These are phyloP conservation scores for Penicillium angulare DNA, from an alignment of 495 filamentous ascomycete genomes.

Conservation along the genomic window DNA sequence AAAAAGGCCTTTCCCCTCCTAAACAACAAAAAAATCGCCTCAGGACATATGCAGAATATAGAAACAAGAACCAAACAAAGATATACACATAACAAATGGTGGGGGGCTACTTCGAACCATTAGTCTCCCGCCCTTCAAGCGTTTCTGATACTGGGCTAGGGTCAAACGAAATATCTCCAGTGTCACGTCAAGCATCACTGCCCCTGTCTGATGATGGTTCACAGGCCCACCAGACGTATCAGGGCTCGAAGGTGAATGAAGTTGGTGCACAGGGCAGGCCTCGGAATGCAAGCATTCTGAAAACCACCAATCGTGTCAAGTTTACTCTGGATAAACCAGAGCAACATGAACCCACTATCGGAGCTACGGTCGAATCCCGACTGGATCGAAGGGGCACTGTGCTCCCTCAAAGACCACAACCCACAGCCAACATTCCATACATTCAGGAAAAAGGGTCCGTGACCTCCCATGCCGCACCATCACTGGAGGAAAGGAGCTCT, in stretches of 20 bases:
- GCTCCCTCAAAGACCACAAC: slow-evolving; percentile 37
- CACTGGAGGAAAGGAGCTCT: slow-evolving; percentile 29
- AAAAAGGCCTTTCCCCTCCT: neutral
- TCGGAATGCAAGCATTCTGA: slow-evolving; percentile 46
- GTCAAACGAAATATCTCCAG: slow-evolving; percentile 23
- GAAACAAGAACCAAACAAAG: neutral
- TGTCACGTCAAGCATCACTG: slow-evolving; percentile 27
- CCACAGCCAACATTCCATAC: slow-evolving; percentile 43
- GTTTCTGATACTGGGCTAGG: slow-evolving; percentile 28
- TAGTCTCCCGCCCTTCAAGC: slow-evolving; percentile 31
- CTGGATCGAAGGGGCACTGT: slow-evolving; percentile 30
- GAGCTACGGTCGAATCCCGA: slow-evolving; percentile 30
- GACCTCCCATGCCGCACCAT: slow-evolving; percentile 23
- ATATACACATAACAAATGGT: slow-evolving; percentile 27
- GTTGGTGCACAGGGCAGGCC: slow-evolving; percentile 30
- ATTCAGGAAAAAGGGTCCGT: slow-evolving; percentile 26
- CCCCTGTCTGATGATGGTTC: slow-evolving; percentile 22
- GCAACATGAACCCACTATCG: slow-evolving; percentile 14
- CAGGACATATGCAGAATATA: too few species aligned
- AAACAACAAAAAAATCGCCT: neutral
- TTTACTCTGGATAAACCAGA: slow-evolving; percentile 30
- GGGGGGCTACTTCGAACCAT: slow-evolving; percentile 42
- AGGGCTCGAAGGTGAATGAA: slow-evolving; percentile 16
- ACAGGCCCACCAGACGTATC: slow-evolving; percentile 8
- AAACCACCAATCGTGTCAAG: slow-evolving; percentile 39